A percentile compares a stretch with the other conserved stretches of the same genome.
Conservation (phyloP, 208 protist species). For the Phytomonas serpens region DNA sequence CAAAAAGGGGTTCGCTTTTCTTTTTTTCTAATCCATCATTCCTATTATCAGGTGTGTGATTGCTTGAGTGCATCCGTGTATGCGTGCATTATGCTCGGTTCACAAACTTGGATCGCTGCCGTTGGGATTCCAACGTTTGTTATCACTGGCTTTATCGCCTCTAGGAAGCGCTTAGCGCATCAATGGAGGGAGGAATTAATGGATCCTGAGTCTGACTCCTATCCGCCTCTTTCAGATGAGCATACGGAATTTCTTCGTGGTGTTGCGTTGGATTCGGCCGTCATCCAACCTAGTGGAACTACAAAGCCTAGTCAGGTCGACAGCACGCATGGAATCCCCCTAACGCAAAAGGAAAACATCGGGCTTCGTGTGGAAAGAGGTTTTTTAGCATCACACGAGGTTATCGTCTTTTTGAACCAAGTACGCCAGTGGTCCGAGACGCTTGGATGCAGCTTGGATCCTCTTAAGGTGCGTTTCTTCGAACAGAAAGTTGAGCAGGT, state of each 20-base stretch:
- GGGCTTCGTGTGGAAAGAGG: slow-evolving; percentile 35
- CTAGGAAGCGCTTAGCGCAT: slow-evolving; percentile 71
- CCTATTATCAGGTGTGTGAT: not conserved
- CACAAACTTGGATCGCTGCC: slow-evolving; percentile 63
- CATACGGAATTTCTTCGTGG: slow-evolving; percentile 64
- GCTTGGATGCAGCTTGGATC: slow-evolving; percentile 52
- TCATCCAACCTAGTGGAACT: slow-evolving; percentile 10
- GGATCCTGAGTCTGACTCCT: slow-evolving; percentile 43
- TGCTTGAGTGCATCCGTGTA: not conserved
- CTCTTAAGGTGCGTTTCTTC: slow-evolving; percentile 30
- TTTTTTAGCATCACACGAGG: slow-evolving; percentile 25
- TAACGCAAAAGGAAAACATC: slow-evolving; percentile 49
- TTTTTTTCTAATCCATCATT: not conserved
- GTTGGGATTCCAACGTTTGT: slow-evolving; percentile 43
- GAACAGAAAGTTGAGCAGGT: slow-evolving; percentile 11
- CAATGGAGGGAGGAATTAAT: slow-evolving; percentile 85
- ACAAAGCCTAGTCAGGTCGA: not conserved
- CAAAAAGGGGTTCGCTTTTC: not conserved
- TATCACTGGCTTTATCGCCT: slow-evolving; percentile 60
- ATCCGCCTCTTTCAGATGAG: slow-evolving; percentile 44
- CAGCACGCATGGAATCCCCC: slow-evolving; percentile 14
- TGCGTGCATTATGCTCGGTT: slow-evolving; percentile 49
- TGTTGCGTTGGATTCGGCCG: slow-evolving; percentile 24
- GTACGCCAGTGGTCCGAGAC: slow-evolving; percentile 34
- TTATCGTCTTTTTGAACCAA: slow-evolving; percentile 52